Conservation (phyloP, 2,329 filamentous ascomycete genomes). For the Parastagonospora avenae region DNA sequence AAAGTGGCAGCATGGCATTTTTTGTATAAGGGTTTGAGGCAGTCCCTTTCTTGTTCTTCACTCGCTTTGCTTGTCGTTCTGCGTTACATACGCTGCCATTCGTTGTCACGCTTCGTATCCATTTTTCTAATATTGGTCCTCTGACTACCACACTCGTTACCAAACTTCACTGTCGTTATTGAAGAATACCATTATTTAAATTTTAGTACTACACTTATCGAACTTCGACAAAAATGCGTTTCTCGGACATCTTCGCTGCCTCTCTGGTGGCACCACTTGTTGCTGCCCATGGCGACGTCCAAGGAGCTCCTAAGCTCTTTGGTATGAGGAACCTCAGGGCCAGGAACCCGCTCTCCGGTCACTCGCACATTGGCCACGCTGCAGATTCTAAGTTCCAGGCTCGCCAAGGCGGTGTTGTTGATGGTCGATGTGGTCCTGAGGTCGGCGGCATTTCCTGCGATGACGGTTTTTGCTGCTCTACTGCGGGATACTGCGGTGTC, state of each 20-base stretch:
- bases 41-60: conserved; percentile 12
- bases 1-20: conserved; percentile 6
- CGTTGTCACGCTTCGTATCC: conserved; percentile 19
- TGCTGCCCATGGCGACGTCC: conserved; percentile 34
- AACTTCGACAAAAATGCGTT: conserved; percentile 31
- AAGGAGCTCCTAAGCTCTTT: conserved; percentile 39
- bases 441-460: conserved; percentile 31
- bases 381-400: conserved; percentile 25
- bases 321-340: conserved; percentile 37
- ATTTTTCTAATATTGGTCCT: conserved; percentile 19
- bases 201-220: conserved; percentile 2
- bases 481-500: conserved; percentile 58
- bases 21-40: conserved; percentile 27
- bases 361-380: conserved; percentile 16
- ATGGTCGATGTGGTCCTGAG: conserved; percentile 35
- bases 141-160: conserved; percentile 23
- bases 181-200: background rate
- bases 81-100: conserved; percentile 32
- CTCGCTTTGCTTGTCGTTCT: conserved; percentile 31
- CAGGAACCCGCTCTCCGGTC: conserved; percentile 31
- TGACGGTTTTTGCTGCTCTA: conserved; percentile 42
- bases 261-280: conserved; percentile 38
- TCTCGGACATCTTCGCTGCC: conserved; percentile 34
- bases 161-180: conserved; percentile 2
- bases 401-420: conserved; percentile 32